Evolutionary conservation across 106 monocot species (phyloP).

Genomic region (Phalaenopsis aphrodite): DNA sequence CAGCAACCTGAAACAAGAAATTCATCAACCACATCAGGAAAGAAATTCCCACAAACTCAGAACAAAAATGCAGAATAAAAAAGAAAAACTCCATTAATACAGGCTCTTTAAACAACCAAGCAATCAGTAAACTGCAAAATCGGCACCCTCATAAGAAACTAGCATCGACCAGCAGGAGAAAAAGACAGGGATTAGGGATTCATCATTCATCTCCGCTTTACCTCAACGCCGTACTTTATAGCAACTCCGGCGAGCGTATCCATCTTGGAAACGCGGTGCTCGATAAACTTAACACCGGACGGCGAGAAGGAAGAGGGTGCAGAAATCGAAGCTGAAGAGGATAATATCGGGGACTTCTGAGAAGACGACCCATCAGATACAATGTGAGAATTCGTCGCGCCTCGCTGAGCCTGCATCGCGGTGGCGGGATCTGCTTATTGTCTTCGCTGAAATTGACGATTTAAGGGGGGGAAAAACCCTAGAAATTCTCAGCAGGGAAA

Average conservation of each 20-base stretch:
- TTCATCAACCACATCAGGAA: not conserved
- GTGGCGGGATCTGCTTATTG: not conserved
- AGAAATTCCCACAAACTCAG: not conserved
- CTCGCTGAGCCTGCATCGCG: not conserved
- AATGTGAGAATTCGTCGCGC: not conserved
- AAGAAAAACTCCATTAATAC: not conserved
- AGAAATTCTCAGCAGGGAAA: no score
- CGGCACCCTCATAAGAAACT: not conserved
- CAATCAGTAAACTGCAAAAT: no score
- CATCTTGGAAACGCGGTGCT: constrained; percentile 41
- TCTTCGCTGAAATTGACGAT: not conserved
- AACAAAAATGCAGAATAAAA: not conserved
- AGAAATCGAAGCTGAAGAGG: not conserved
- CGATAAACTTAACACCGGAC: constrained; percentile 12
- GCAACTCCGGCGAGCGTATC: constrained; percentile 57
- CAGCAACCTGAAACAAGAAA: not conserved
- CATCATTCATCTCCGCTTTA: constrained; percentile 3
- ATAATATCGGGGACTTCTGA: not conserved
- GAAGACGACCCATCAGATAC: not conserved
- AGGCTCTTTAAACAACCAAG: not conserved
- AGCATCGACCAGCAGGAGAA: not conserved
- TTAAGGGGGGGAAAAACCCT: not conserved
- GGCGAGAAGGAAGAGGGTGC: not conserved
- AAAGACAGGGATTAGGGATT: not conserved
- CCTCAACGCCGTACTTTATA: constrained; percentile 62